Evolutionary conservation across 164 flowering plant species (phyloP), one percentile per base, ranked within the genome.

Genomic region (Annona squamosa): DNA sequence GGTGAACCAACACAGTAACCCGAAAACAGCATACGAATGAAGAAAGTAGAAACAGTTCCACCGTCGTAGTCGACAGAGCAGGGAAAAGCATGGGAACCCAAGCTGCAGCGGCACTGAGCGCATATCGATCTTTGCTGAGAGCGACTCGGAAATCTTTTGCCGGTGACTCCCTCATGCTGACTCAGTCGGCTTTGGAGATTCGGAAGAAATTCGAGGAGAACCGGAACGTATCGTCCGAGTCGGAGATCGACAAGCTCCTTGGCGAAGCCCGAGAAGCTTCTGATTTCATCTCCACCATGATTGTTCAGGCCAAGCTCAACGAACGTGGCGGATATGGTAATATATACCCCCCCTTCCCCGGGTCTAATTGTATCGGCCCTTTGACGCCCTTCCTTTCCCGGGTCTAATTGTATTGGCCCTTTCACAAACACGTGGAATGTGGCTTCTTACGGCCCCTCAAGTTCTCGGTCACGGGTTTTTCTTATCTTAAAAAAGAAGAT

Each of bases 211-310:
- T 93, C 85, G 94, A 91, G 19, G 94, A 89, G 82, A 91, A 88
- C 62, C 89, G 94, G 9, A 68, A 80, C 78, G 89, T 89, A 7
- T 70, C 85, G 2, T 86, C 91, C 18, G 86, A 84, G 42, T 12
- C 85, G 7, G 91, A 91, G 77, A 83, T 91, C 64, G 75, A 74
- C 62, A 81, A 78, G 62, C 92, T 84, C 66, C 81, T 90, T 4
- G 93, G 84, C 2, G 90, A 91, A n/a, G 98, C 98, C 64, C 82
- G 82, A 4, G 89, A 90, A 73, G 98, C 98, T 63, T 79, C 94
- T 5, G 69, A 84, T 46, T 93, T 91, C 88, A 85, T 93, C 74
- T 77, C 95, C 77, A 89, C 78, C 86, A 91, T 89, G 94, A 89
- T 91, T 77, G 94, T 93, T 75, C 97, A 91, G 74, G 97, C 98